A percentile compares a stretch with the other conserved stretches of the same genome.
Conservation (phyloP, 306 rosid genomes). For the Oxytropis ochrocephala region DNA sequence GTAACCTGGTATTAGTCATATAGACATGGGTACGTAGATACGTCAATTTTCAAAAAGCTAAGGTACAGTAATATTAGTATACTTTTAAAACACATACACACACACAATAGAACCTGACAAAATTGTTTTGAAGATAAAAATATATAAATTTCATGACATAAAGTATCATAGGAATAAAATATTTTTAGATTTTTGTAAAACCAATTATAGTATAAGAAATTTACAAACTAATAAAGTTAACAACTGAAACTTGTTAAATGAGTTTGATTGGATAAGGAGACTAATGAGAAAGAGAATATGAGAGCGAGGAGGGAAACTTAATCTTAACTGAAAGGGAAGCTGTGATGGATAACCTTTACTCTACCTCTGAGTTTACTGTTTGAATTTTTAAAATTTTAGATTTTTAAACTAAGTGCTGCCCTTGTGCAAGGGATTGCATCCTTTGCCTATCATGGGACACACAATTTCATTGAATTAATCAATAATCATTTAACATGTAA, state of each 20-base stretch:
- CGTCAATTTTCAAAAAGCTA: not conserved
- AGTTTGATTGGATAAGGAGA: too few species aligned
- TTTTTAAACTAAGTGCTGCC: not conserved
- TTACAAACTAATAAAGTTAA: not conserved
- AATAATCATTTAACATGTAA: constrained; percentile 6
- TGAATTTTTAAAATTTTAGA: not conserved
- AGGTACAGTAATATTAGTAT: not conserved
- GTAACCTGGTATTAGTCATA: not conserved
- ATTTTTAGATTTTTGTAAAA: not conserved
- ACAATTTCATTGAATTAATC: constrained; percentile 16
- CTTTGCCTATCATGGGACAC: not conserved
- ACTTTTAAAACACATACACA: not conserved
- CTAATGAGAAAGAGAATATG: not conserved
- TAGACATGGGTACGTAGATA: not conserved
- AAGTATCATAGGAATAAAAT: not conserved
- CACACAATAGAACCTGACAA: not conserved
- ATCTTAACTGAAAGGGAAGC: not conserved
- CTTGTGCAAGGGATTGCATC: not conserved
- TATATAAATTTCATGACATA: not conserved
- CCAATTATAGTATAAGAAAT: not conserved
- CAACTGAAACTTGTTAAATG: not conserved
- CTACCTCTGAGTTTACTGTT: not conserved
- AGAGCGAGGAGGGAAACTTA: not conserved
- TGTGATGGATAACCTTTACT: not conserved
- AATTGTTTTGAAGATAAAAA: not conserved